A percentile compares a stretch with the other conserved stretches of the same genome.
Evolutionary conservation across 1,284 basidiomycete genomes (phyloP).

Genomic region (Tylopilus orsonianus): DNA sequence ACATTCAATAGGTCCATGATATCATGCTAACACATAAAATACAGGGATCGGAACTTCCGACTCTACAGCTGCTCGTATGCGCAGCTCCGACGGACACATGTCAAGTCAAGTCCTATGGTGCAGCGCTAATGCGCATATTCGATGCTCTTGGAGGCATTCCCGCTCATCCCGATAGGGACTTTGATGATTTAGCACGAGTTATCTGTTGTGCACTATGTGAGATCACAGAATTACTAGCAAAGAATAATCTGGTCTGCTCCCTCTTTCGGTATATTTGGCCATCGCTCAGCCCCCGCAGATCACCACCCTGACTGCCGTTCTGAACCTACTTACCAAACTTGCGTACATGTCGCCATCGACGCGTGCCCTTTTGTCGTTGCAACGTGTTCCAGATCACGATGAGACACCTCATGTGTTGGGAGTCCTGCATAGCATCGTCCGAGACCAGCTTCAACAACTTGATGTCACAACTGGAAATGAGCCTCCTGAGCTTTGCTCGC

Average conservation of each 20-base stretch:
- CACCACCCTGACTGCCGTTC: conserved; percentile 45
- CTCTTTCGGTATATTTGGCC: conserved; percentile 3
- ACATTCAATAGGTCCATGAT: conserved; percentile 48
- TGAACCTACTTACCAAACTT: conserved; percentile 52
- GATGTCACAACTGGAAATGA: conserved; percentile 25
- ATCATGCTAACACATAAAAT: conserved; percentile 57
- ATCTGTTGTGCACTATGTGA: conserved; percentile 40
- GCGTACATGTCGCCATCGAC: conserved; percentile 52
- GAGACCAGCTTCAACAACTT: conserved; percentile 37
- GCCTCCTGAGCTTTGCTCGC: conserved; percentile 22
- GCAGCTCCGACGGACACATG: conserved; percentile 32
- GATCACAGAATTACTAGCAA: conserved; percentile 38
- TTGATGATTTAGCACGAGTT: conserved; percentile 25
- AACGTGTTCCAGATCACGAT: conserved; percentile 20
- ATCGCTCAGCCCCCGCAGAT: conserved; percentile 37
- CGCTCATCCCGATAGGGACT: conserved; percentile 36
- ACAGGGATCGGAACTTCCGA: conserved; percentile 39
- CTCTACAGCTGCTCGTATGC: conserved; percentile 58
- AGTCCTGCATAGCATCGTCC: conserved; percentile 44
- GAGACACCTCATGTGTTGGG: conserved; percentile 38
- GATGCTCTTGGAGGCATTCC: conserved; percentile 47
- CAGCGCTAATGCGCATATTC: conserved; percentile 45
- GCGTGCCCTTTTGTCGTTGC: conserved; percentile 39
- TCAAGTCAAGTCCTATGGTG: conserved; percentile 38
- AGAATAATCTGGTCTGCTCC: conserved; percentile 42